Conservation (phyloP, 768 basidiomycete species). For the Galerina marginata region DNA sequence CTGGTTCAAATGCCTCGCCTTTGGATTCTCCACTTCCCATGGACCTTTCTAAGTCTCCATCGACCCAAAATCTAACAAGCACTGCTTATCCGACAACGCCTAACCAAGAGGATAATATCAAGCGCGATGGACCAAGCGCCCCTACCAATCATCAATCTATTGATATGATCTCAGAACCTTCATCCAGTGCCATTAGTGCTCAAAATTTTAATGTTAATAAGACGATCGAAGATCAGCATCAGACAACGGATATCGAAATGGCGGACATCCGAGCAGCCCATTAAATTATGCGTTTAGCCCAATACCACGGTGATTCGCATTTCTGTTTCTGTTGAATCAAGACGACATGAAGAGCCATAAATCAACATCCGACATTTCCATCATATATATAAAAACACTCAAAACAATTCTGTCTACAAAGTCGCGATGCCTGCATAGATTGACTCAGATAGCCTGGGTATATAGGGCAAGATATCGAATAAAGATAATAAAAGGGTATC, state of each 20-base stretch:
- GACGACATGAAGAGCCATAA: not conserved
- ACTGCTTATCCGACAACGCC: not conserved
- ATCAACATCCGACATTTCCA: not conserved
- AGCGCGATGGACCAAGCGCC: not conserved
- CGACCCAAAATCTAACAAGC: not conserved
- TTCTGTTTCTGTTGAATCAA: not conserved
- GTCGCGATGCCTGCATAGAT: conserved; percentile 4
- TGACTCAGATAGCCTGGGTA: conserved; percentile 16
- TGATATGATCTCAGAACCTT: conserved; percentile 5
- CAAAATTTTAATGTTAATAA: conserved; percentile 8
- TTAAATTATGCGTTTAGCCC: not conserved
- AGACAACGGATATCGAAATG: conserved; percentile 15
- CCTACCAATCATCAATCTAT: not conserved
- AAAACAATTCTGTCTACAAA: not conserved
- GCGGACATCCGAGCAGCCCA: conserved; percentile 1
- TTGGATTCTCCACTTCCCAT: not conserved
- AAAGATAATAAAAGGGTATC: conserved; percentile 31
- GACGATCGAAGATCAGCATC: conserved; percentile 3
- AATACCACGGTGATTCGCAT: too few species aligned
- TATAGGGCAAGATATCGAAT: conserved; percentile 39
- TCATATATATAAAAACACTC: not conserved
- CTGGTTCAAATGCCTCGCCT: not conserved
- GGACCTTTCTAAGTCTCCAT: not conserved
- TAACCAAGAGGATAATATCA: not conserved
- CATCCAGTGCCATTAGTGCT: not conserved